Evolutionary conservation across 768 basidiomycete genomes (phyloP).

Genomic region (Thelephora ganbajun): DNA sequence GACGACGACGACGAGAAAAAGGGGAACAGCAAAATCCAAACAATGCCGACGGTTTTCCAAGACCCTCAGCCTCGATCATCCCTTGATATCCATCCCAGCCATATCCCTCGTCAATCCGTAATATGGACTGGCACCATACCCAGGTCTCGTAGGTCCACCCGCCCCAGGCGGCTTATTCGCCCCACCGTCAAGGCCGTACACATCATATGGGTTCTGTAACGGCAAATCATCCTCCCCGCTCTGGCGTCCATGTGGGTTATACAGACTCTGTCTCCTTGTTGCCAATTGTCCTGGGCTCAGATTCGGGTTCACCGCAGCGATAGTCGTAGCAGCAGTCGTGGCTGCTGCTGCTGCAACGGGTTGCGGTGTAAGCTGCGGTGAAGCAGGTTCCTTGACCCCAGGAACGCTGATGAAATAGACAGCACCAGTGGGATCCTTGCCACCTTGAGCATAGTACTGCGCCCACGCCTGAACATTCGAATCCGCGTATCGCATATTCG

Average conservation of each 20-base stretch:
- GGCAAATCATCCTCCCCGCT: not conserved
- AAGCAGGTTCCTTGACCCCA: constrained; percentile 40
- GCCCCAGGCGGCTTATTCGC: not conserved
- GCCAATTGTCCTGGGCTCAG: not conserved
- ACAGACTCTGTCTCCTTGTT: not conserved
- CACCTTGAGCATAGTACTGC: constrained; percentile 72
- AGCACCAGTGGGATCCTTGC: constrained; percentile 55
- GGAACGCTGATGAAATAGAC: constrained; percentile 76
- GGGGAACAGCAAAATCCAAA: too few species aligned
- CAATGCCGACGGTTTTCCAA: too few species aligned
- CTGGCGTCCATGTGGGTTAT: not conserved
- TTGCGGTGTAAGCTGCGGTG: constrained; percentile 2
- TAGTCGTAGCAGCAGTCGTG: not conserved
- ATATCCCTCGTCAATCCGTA: not conserved
- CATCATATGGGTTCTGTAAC: not conserved
- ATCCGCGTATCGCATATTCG: constrained; percentile 55
- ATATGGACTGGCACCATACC: not conserved
- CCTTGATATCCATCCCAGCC: not conserved
- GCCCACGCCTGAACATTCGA: constrained; percentile 81
- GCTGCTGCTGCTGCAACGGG: not conserved
- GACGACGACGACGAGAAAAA: too few species aligned
- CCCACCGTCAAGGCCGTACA: not conserved
- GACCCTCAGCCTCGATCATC: too few species aligned
- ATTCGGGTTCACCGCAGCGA: not conserved
- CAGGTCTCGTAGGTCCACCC: not conserved